Percentiles rank a stretch among this genome's conserved stretches.
Conservation (phyloP, 768 basidiomycete species). For the Naematelia aurantialba region DNA sequence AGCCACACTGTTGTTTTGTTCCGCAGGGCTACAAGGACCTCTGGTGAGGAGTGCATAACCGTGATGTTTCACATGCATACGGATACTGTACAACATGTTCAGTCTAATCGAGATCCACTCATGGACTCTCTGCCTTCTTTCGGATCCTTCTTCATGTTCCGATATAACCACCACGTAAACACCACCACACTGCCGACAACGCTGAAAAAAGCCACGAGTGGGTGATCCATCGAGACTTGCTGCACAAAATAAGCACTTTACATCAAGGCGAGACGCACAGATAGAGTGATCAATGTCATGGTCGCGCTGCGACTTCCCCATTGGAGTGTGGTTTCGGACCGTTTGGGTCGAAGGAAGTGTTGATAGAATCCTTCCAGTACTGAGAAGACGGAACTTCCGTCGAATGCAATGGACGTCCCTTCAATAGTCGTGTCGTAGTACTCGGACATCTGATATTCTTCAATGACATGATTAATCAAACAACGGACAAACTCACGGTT, state of each 20-base stretch:
- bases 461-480: background rate
- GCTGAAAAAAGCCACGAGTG: slow-evolving; percentile 26
- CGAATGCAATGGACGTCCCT: slow-evolving; percentile 60
- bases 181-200: slow-evolving; percentile 31
- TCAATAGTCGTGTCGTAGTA: slow-evolving; percentile 70
- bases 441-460: slow-evolving; percentile 59
- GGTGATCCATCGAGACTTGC: slow-evolving; percentile 36
- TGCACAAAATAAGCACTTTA: slow-evolving; percentile 2
- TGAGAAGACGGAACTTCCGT: slow-evolving; percentile 60
- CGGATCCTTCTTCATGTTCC: slow-evolving; percentile 13
- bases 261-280: background rate
- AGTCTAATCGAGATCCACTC: slow-evolving; percentile 6
- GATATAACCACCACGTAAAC: slow-evolving; percentile 11
- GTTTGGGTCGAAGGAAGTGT: slow-evolving; percentile 43
- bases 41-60: no score
- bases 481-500: slow-evolving; percentile 55
- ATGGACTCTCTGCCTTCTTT: slow-evolving; percentile 6
- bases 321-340: slow-evolving; percentile 40
- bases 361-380: slow-evolving; percentile 65
- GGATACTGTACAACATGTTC: background rate
- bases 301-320: slow-evolving; percentile 46
- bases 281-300: slow-evolving; percentile 21
- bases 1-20: no score
- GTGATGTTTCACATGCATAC: background rate
- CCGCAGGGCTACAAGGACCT: no score